phyloP scores from a whole-genome alignment of 768 basidiomycete species.

The Coprinopsis cinerea region DNA sequence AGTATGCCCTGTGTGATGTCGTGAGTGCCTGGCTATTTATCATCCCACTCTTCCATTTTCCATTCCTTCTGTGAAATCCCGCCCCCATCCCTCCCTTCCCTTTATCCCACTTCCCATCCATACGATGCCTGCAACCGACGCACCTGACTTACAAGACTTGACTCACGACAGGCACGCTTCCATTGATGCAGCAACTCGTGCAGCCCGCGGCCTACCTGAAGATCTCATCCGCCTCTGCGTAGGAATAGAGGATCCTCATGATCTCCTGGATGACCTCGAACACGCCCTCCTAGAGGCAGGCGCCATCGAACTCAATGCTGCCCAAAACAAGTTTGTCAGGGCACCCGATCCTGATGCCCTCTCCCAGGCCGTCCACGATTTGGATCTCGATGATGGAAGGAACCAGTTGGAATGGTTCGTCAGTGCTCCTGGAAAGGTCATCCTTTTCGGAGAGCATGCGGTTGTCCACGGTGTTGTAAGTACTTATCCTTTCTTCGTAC shows the following conservation, averaged over 20 bases:
- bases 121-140: too few relatives aligned
- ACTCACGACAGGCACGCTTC: constrained; percentile 89
- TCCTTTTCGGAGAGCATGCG: constrained; percentile 97
- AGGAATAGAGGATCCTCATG: constrained; percentile 92
- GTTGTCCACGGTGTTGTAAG: constrained; percentile 95
- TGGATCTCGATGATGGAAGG: constrained; percentile 38
- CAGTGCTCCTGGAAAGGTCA: constrained; percentile 96
- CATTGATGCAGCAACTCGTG: constrained; percentile 91
- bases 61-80: constrained; percentile 11
- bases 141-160: too few relatives aligned
- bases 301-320: constrained; percentile 61
- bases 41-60: constrained; percentile 9
- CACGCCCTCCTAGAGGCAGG: constrained; percentile 88
- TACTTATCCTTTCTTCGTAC: constrained; percentile 19
- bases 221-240: constrained; percentile 97
- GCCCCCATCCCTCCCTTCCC: neutral
- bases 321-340: constrained; percentile 46
- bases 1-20: constrained; percentile 99
- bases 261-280: constrained; percentile 93
- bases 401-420: constrained; percentile 69
- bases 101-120: too few relatives aligned
- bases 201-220: constrained; percentile 96
- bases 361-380: constrained; percentile 62
- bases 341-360: constrained; percentile 33
- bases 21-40: constrained; percentile 50